Base-by-base conservation (phyloP, 139 green algal species). In the Coelastrella sp. region DNA sequence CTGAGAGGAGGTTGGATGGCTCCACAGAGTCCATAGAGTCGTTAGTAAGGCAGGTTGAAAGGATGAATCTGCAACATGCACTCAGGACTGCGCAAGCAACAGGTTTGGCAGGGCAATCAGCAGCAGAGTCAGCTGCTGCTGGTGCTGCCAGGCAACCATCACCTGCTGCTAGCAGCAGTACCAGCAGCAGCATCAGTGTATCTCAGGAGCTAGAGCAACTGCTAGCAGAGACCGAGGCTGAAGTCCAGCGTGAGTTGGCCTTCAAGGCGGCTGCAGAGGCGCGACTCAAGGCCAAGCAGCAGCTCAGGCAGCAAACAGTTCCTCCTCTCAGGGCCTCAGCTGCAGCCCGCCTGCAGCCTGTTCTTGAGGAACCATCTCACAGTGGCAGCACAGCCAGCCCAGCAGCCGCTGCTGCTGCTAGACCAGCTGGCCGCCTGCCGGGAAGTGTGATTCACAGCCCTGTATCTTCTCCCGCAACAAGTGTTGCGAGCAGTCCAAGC, bases 191-290 rank as follows among this genome's bases (percentile, higher is more conserved):
- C 74, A 14, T 83, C 19, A 75, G 75, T 17, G 22, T 90, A 3
- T 84, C 73, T 7, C 54, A 54, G 22, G 85, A 90, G 59, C 73
- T 90, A 73, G 85, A 90, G 73, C 73, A 83, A 58, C 73, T 90
- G 85, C 58, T 90, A 58, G 73, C 71, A 54, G 85, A 74, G 57
- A 75, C 85, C 32, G 85, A 90, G 19, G 73, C 85, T 65, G 64
- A 90, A 56, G 85, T 83, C 47, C 58, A 90, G 58, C 73, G 32
- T 14, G 85, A 90, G 85, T 16, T 84, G 85, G 32, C 23, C 17
- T 77, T 19, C 23, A 87, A 59, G 7, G 14, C 81, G 8, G 81
- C 81, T 47, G 81, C 81, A 22, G 23, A 87, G 64, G 19, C 54
- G 23, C 61, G 64, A 61, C 64, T 16, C 23, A 61, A 7, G 13